These are phyloP conservation scores for Tanacetum coccineum DNA, from an alignment of 129 eudicot species.

Conservation along the genomic window DNA sequence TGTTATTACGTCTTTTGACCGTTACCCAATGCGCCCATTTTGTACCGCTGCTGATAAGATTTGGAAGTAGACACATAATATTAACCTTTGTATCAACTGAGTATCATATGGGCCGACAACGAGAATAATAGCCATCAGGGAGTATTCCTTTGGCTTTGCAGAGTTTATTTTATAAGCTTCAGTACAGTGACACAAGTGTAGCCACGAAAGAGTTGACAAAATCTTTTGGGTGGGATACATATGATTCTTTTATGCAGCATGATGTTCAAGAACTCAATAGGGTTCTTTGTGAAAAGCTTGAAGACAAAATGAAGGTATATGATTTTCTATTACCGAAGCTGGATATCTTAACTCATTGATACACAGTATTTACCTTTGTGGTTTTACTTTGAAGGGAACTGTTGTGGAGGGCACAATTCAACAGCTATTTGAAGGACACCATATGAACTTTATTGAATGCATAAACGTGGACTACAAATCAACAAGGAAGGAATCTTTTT, in stretches of 20 bases:
- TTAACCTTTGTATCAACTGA: constrained; percentile 57
- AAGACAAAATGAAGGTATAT: constrained; percentile 91
- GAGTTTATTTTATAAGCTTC: constrained; percentile 91
- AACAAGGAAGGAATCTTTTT: constrained; percentile 89
- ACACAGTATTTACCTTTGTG: constrained; percentile 3
- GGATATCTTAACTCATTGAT: constrained; percentile 1
- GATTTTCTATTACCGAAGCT: constrained; percentile 9
- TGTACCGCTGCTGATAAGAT: constrained; percentile 16
- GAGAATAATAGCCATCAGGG: constrained; percentile 84
- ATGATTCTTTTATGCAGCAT: constrained; percentile 98
- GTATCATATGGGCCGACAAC: constrained; percentile 99
- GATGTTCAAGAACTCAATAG: constrained; percentile 98
- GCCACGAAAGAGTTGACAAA: constrained; percentile 96
- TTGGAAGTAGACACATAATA: constrained; percentile 18
- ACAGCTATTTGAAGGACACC: constrained; percentile 92
- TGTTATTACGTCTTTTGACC: too few species aligned
- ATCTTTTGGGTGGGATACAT: constrained; percentile 97
- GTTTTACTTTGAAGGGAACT: constrained; percentile 61
- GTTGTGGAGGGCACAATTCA: constrained; percentile 99
- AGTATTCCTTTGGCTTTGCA: constrained; percentile 96
- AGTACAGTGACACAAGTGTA: constrained; percentile 86
- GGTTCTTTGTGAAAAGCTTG: constrained; percentile 98
- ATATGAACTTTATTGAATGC: constrained; percentile 93
- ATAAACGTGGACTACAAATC: constrained; percentile 91
- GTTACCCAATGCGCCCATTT: not conserved